A percentile compares a stretch with the other conserved stretches of the same genome.
Evolutionary conservation across 2,329 filamentous ascomycete species (phyloP).

Genomic region (Ophiostoma angusticollis): DNA sequence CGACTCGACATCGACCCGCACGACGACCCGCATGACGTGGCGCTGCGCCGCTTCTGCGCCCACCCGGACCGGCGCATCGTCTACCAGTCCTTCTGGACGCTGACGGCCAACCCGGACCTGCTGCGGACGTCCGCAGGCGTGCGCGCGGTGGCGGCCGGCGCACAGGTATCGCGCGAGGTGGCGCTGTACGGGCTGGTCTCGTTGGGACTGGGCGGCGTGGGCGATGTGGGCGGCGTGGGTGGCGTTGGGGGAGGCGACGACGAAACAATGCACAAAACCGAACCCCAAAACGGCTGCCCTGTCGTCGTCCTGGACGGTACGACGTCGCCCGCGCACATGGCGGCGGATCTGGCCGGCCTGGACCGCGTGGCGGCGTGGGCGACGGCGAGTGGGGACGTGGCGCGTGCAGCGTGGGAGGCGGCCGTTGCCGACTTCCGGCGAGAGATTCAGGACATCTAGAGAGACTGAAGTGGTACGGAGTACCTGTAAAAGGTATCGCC

Average conservation of each 20-base stretch:
- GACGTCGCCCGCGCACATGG: conserved; percentile 33
- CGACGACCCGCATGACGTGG: conserved; percentile 39
- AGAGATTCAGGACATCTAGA: neutral
- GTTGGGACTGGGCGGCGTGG: conserved; percentile 32
- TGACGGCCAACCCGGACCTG: conserved; percentile 33
- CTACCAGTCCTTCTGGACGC: conserved; percentile 44
- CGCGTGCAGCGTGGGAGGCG: conserved; percentile 4
- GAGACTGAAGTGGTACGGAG: neutral
- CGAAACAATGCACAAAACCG: conserved; percentile 29
- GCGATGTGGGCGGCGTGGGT: too few relatives aligned
- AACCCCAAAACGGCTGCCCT: conserved; percentile 2
- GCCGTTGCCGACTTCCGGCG: conserved; percentile 7
- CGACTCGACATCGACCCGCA: too few relatives aligned
- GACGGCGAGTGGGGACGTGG: neutral
- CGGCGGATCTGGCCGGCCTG: conserved; percentile 32
- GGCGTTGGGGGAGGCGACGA: conserved; percentile 25
- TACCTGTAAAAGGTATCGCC: too few relatives aligned
- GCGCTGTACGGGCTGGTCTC: conserved; percentile 34
- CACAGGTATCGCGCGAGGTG: conserved; percentile 24
- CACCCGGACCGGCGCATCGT: conserved; percentile 20
- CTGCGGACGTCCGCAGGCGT: conserved; percentile 32
- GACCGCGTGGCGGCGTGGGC: conserved; percentile 29
- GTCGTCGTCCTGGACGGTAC: conserved; percentile 14
- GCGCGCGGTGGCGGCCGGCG: conserved; percentile 29
- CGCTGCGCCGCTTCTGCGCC: conserved; percentile 41